phyloP scores from a whole-genome alignment of 495 filamentous ascomycete species.

The Halenospora varia region DNA sequence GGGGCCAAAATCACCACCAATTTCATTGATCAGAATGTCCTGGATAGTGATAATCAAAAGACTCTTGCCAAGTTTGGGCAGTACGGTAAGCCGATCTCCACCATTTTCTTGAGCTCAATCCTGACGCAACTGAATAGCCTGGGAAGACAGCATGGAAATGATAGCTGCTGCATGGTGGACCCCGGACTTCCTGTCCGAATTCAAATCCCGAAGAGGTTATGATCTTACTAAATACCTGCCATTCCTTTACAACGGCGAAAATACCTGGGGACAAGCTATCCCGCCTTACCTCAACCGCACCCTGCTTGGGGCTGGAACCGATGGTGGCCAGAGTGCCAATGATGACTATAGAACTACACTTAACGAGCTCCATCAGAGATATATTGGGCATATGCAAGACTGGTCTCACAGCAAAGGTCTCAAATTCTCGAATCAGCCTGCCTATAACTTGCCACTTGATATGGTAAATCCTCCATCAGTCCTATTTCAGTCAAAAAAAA shows the following conservation, averaged over 20 bases:
- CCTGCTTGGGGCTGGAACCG: constrained; percentile 20
- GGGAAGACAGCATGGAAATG: constrained; percentile 50
- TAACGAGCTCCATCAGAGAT: constrained; percentile 6
- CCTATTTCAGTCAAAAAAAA: neutral
- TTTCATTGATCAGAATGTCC: constrained; percentile 43
- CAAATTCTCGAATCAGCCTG: constrained; percentile 41
- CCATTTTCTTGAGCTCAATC: constrained; percentile 31
- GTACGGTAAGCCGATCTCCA: constrained; percentile 1
- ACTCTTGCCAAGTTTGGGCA: constrained; percentile 34
- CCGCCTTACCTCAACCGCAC: constrained; percentile 18
- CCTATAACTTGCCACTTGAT: constrained; percentile 46
- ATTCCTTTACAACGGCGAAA: constrained; percentile 27
- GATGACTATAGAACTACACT: constrained; percentile 25
- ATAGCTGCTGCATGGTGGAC: constrained; percentile 40
- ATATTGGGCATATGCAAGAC: constrained; percentile 28
- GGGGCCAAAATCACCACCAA: constrained; percentile 39
- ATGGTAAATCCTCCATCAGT: constrained; percentile 27
- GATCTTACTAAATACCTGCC: constrained; percentile 33
- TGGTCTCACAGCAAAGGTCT: constrained; percentile 33
- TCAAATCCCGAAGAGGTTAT: constrained; percentile 26
- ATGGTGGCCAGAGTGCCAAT: constrained; percentile 21
- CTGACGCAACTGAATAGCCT: constrained; percentile 27
- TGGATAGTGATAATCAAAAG: constrained; percentile 29
- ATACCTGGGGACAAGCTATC: constrained; percentile 12
- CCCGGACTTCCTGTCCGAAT: constrained; percentile 24